Conservation (phyloP, 768 basidiomycete species). For the Amanita rubescens region DNA sequence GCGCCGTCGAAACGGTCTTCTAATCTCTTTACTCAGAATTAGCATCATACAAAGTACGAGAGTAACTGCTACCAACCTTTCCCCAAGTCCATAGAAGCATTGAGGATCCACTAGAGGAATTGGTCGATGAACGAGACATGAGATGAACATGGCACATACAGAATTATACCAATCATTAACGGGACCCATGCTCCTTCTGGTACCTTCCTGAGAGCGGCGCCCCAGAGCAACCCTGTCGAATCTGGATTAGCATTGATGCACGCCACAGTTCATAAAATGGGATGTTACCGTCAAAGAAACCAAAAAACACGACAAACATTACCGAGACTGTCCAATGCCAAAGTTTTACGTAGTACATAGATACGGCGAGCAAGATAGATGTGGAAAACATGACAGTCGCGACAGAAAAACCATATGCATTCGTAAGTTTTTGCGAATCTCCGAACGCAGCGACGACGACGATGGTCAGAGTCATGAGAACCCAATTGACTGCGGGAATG, state of each 20-base stretch:
- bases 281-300: constrained; percentile 51
- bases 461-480: constrained; percentile 44
- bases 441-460: constrained; percentile 51
- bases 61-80: constrained; percentile 25
- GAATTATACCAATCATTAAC: constrained; percentile 44
- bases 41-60: not conserved
- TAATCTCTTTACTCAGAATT: constrained; percentile 29
- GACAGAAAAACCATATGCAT: constrained; percentile 60
- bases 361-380: constrained; percentile 45
- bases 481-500: constrained; percentile 57
- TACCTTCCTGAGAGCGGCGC: constrained; percentile 52
- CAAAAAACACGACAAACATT: constrained; percentile 44
- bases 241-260: not conserved
- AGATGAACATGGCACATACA: constrained; percentile 25
- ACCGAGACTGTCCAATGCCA: constrained; percentile 35
- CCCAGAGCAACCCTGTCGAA: constrained; percentile 47
- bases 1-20: constrained; percentile 55
- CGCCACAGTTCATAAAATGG: too few relatives aligned
- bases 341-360: constrained; percentile 50
- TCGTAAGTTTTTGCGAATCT: constrained; percentile 43
- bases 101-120: constrained; percentile 23
- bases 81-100: constrained; percentile 68
- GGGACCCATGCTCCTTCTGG: constrained; percentile 66
- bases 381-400: constrained; percentile 63
- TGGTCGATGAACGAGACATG: not conserved